Evolutionary conservation across 139 green algal genomes (phyloP).

Genomic region (Picochlorum sp.): DNA sequence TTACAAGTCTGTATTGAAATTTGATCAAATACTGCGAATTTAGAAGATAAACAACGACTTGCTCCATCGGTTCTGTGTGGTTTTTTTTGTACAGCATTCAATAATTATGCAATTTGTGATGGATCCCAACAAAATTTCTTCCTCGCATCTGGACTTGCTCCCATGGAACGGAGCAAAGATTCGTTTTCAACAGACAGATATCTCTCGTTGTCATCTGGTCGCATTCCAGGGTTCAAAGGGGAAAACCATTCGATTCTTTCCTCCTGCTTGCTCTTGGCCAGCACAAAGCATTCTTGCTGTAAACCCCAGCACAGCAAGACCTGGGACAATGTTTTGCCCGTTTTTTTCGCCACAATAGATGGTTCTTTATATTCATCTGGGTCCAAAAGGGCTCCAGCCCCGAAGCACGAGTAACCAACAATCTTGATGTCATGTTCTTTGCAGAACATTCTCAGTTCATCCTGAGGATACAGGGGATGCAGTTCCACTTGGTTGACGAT

Average conservation of each 20-base stretch:
- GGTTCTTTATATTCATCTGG: neutral
- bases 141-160: too few species aligned
- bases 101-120: too few species aligned
- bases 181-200: too few species aligned
- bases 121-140: too few species aligned
- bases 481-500: conserved; percentile 4
- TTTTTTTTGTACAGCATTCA: too few species aligned
- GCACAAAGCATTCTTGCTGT: conserved; percentile 1
- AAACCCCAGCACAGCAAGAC: conserved; percentile 1
- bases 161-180: too few species aligned
- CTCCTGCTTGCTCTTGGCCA: neutral
- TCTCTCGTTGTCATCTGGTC: too few species aligned
- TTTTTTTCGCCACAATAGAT: neutral
- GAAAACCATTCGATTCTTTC: neutral
- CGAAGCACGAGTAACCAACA: conserved; percentile 4
- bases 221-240: neutral
- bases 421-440: neutral
- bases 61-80: too few species aligned
- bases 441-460: neutral
- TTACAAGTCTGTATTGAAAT: too few species aligned
- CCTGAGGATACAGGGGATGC: neutral
- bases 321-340: neutral
- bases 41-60: too few species aligned
- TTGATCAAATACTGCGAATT: too few species aligned
- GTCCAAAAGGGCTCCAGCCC: neutral